A percentile compares a stretch with the other conserved stretches of the same genome.
Conservation (phyloP, 2,329 filamentous ascomycete species). For the Aspergillus sp. region DNA sequence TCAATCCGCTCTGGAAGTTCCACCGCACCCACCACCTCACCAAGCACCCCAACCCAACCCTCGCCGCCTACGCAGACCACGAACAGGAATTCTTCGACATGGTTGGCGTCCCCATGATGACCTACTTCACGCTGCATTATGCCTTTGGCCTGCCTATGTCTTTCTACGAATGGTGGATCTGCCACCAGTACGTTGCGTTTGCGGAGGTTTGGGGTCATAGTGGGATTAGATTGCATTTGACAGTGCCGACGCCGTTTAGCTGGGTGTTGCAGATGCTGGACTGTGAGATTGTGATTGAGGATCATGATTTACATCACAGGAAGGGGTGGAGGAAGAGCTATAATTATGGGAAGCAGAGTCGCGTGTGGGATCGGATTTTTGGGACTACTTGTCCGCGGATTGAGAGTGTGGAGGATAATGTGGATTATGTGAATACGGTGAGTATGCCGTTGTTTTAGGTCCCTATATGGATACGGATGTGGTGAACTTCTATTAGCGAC, state of each 20-base stretch:
- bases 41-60: slow-evolving; percentile 1
- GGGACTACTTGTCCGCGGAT: background rate
- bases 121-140: background rate
- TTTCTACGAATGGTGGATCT: slow-evolving; percentile 2
- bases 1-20: background rate
- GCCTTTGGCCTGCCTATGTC: background rate
- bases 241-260: background rate
- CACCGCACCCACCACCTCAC: slow-evolving; percentile 3
- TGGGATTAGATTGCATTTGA: background rate
- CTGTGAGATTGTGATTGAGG: slow-evolving; percentile 1
- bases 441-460: slow-evolving; percentile 1
- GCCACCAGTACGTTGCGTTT: slow-evolving; percentile 3
- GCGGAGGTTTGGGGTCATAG: slow-evolving; percentile 1
- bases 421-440: background rate
- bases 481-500: too few species aligned
- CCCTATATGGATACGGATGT: too few species aligned
- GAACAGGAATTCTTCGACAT: slow-evolving; percentile 3
- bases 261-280: slow-evolving; percentile 1
- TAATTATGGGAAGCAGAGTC: slow-evolving; percentile 2
- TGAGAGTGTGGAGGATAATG: background rate
- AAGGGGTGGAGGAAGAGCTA: slow-evolving; percentile 2
- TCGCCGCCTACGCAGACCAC: slow-evolving; percentile 2
- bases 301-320: slow-evolving; percentile 1
- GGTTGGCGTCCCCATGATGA: slow-evolving; percentile 2
- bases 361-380: slow-evolving; percentile 1